phyloP scores from a whole-genome alignment of 169 alveolate species.

The Perkinsus chesapeaki region DNA sequence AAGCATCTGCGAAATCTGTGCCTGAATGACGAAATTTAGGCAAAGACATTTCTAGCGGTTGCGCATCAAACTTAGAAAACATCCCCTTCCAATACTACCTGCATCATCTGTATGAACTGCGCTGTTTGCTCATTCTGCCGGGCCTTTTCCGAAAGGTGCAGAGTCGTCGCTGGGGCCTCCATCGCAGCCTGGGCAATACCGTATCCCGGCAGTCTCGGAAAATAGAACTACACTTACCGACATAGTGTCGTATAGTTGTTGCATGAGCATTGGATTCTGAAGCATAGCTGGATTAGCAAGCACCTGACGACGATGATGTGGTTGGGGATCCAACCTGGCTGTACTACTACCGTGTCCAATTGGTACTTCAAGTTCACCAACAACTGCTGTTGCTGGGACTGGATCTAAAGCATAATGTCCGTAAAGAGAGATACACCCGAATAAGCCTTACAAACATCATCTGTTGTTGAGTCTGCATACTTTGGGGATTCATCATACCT shows the following conservation, averaged over 20 bases:
- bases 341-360: neutral
- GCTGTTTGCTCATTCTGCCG: neutral
- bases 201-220: neutral
- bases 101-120: constrained; percentile 4
- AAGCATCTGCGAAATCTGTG: neutral
- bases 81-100: neutral
- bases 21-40: neutral
- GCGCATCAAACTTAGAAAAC: neutral
- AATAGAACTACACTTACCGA: neutral
- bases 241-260: neutral
- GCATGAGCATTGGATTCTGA: neutral
- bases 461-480: neutral
- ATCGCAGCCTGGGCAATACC: neutral
- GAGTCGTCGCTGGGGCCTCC: neutral
- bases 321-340: neutral
- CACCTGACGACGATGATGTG: neutral
- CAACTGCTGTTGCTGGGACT: neutral
- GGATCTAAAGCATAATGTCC: neutral
- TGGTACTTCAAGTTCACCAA: neutral
- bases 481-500: neutral
- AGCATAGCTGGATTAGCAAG: neutral
- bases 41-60: neutral
- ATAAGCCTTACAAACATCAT: neutral
- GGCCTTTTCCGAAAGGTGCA: neutral
- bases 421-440: neutral